phyloP scores from a whole-genome alignment of 305 asterid species.

The Solanum hybrid region DNA sequence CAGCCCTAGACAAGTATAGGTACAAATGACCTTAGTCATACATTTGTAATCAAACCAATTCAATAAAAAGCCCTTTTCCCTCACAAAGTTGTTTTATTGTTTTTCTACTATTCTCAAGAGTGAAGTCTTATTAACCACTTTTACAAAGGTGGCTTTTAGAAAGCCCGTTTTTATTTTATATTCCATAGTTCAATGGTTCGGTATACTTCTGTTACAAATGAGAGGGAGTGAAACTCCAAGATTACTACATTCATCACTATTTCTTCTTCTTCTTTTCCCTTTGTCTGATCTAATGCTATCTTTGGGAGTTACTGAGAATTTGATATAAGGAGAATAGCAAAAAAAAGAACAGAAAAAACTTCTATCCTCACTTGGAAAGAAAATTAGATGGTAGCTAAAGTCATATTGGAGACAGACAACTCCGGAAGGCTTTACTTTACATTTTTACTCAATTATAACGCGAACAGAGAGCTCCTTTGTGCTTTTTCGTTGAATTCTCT shows the following conservation, averaged over 20 bases:
- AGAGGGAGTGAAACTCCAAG: not conserved
- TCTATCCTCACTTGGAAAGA: not conserved
- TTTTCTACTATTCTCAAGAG: not conserved
- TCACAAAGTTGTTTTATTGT: not conserved
- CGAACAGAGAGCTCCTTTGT: not conserved
- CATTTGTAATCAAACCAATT: not conserved
- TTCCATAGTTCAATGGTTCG: not conserved
- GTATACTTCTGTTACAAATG: not conserved
- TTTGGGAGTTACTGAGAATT: not conserved
- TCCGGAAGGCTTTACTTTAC: not conserved
- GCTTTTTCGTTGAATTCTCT: not conserved
- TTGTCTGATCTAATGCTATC: not conserved
- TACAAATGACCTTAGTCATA: not conserved
- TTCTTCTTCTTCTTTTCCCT: not conserved
- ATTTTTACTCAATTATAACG: not conserved
- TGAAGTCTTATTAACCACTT: not conserved
- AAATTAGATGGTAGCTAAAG: rapidly evolving
- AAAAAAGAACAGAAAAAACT: not conserved
- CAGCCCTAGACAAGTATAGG: not conserved
- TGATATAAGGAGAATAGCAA: not conserved
- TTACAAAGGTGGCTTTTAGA: not conserved
- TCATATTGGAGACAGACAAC: not conserved
- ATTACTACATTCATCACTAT: not conserved
- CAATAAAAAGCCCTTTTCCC: not conserved
- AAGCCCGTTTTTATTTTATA: not conserved